Conservation (phyloP, 805 yeast genomes). For the Saccharomycopsis babjevae region DNA sequence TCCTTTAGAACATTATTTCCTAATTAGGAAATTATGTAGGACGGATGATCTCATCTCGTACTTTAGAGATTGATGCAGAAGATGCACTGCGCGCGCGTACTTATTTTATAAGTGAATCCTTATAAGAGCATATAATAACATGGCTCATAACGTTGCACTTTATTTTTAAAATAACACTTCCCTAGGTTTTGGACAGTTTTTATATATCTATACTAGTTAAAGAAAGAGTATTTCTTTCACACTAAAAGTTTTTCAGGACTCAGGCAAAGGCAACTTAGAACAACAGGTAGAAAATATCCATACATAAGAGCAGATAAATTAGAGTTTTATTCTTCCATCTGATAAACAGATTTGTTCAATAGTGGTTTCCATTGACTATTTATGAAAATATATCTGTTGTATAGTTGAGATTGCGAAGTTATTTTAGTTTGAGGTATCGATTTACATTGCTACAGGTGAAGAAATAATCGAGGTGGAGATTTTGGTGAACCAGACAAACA, state of each 20-base stretch:
- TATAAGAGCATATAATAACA: neutral
- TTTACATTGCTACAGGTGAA: too few species aligned
- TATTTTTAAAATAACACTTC: neutral
- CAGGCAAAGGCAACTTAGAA: neutral
- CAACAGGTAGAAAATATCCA: neutral
- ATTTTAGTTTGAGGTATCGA: too few species aligned
- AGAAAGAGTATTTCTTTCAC: neutral
- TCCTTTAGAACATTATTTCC: too few species aligned
- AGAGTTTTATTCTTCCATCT: too few species aligned
- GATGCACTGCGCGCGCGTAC: neutral
- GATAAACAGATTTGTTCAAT: too few species aligned
- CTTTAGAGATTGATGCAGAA: neutral
- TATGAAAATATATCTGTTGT: too few species aligned
- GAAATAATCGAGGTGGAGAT: too few species aligned
- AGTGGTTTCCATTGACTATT: too few species aligned
- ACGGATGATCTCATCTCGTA: neutral
- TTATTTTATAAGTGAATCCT: neutral
- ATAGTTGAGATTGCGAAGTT: too few species aligned
- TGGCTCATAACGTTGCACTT: neutral
- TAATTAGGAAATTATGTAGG: neutral
- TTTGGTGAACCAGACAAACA: too few species aligned
- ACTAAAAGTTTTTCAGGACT: neutral
- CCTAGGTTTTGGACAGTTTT: neutral
- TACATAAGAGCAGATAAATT: neutral
- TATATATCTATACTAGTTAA: neutral